Base-by-base conservation (phyloP, 1,284 basidiomycete species). In the Ceratobasidium sp. region DNA sequence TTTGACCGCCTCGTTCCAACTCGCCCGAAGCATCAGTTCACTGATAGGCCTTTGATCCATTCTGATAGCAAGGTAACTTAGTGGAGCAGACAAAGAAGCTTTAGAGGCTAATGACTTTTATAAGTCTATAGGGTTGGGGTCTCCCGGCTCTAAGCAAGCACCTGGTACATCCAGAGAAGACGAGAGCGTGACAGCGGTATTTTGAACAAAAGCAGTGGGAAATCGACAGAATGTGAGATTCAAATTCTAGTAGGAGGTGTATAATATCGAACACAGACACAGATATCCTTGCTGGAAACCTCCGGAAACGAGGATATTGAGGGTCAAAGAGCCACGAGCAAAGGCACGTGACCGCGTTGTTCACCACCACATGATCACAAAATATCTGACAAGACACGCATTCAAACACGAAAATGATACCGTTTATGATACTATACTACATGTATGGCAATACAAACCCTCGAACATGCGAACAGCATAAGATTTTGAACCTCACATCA, bases 41-140 rank as follows among this genome's bases (percentile, higher is more conserved):
- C 73, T 76, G 33, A 76, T 76, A 42, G 73, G 73, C 51, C 49
- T 76, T 64, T 76, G 60, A 12, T 76, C 73, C 73, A 76, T 76
- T 20, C 23, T 40, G 40, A 44, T 40, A 64, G 15, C 20, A 64
- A 12, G 3, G n/a, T 55, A 9, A 3, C 23, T 55, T 23, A 3
- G 23, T n/a, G 20, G 20, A 23, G 53, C 20, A 55, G 13, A 3
- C 10, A 55, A 55, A 20, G 20, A 20, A n/a, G 53, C 3, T 55
- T 23, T 55, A 20, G 15, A 23, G 49, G 20, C 12, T 12, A 20
- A 2, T 55, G 23, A n/a, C 3, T 20, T 55, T 23, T 55, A 23
- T 20, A 55, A 7, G 53, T 1, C 23, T 55, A n/a, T n/a, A 55
- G 53, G 6, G 53, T 55, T n/a, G n/a, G n/a, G n/a, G n/a, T n/a